Percentiles rank a stretch among this genome's conserved stretches.
These are phyloP conservation scores for Candida methanosorbosa DNA, from an alignment of 805 yeast genomes.

Conservation along the genomic window DNA sequence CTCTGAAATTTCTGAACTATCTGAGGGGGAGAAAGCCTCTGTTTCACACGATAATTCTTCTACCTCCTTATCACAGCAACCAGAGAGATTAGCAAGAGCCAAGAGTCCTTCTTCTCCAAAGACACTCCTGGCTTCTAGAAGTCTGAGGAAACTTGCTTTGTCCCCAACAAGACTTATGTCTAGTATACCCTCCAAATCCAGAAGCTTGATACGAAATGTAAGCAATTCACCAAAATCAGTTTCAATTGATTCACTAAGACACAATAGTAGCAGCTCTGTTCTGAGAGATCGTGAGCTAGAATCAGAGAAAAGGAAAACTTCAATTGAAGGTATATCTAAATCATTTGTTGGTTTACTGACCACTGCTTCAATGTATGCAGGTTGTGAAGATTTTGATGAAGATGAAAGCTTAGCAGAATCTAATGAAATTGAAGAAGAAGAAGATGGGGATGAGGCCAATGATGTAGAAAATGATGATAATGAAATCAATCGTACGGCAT, in stretches of 20 bases:
- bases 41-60: too few species aligned
- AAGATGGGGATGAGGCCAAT: constrained; percentile 9
- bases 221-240: neutral
- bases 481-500: neutral
- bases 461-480: constrained; percentile 5
- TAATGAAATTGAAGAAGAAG: neutral
- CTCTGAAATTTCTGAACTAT: too few species aligned
- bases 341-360: constrained; percentile 48
- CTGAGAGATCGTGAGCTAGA: neutral
- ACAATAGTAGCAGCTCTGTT: too few species aligned
- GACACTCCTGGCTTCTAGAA: too few species aligned
- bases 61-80: too few species aligned
- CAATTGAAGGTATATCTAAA: constrained; percentile 34
- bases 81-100: too few species aligned
- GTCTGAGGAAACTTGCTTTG: constrained; percentile 9
- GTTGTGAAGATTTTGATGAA: constrained; percentile 24
- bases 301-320: neutral
- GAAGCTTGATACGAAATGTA: neutral
- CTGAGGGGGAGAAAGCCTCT: too few species aligned
- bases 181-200: constrained; percentile 7
- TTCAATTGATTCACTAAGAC: neutral
- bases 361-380: constrained; percentile 46
- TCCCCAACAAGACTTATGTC: constrained; percentile 17
- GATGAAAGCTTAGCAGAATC: constrained; percentile 2
- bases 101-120: too few species aligned